These are phyloP conservation scores for Hamamelis virginiana DNA, from an alignment of 164 flowering plant species.

Conservation along the genomic window DNA sequence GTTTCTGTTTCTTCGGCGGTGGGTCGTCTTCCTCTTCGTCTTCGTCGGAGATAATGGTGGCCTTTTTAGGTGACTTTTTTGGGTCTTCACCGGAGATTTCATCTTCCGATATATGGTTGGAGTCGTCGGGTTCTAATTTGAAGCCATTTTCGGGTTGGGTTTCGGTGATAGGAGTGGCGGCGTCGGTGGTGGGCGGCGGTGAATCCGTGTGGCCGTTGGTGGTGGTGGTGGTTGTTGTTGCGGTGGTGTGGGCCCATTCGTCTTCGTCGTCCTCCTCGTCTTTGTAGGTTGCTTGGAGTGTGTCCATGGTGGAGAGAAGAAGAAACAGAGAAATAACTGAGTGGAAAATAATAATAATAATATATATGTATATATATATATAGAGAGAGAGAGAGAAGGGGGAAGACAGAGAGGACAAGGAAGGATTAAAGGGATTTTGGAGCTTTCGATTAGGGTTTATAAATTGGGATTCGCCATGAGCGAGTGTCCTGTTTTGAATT, in stretches of 20 bases:
- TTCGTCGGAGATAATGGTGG: conserved; percentile 19
- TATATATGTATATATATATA: too few relatives aligned
- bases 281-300: conserved; percentile 36
- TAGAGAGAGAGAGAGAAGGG: too few relatives aligned
- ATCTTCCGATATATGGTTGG: conserved; percentile 46
- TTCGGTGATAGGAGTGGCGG: not conserved
- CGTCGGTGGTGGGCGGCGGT: not conserved
- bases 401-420: too few relatives aligned
- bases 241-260: conserved; percentile 7
- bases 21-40: conserved; percentile 38
- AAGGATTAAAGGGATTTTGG: too few relatives aligned
- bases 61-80: conserved; percentile 28
- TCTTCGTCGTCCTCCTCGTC: conserved; percentile 37
- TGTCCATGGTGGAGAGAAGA: conserved; percentile 51
- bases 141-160: conserved; percentile 9
- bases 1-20: conserved; percentile 63
- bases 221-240: conserved; percentile 6
- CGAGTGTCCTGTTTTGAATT: too few relatives aligned
- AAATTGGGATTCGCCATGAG: too few relatives aligned
- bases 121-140: conserved; percentile 23
- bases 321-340: too few relatives aligned
- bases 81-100: conserved; percentile 32
- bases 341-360: too few relatives aligned
- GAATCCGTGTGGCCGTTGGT: not conserved
- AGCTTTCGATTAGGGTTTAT: too few relatives aligned